Percentiles rank a stretch among this genome's conserved stretches.
phyloP scores from a whole-genome alignment of 805 yeast genomes.

The Saccharomycopsis fodiens region DNA sequence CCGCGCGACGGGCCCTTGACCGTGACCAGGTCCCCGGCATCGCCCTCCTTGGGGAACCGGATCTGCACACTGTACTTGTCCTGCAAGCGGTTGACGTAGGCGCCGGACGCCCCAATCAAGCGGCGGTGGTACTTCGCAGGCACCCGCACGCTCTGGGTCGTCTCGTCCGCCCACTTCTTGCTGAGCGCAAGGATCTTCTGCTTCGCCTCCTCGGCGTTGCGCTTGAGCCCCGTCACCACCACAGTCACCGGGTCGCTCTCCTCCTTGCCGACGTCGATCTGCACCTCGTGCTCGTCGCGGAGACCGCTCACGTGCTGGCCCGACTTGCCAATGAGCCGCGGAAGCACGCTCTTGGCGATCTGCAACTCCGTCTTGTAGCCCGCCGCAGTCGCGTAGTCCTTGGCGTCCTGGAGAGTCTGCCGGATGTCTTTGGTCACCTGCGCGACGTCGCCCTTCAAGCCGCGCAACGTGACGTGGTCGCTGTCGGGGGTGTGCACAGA shows the following conservation, averaged over 20 bases:
- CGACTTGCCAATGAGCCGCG: conserved; percentile 83
- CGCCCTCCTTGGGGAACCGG: conserved; percentile 53
- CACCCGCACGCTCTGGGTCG: conserved; percentile 52
- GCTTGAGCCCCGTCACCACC: conserved; percentile 66
- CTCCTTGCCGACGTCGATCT: conserved; percentile 61
- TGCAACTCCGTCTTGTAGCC: conserved; percentile 39
- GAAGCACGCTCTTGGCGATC: conserved; percentile 60
- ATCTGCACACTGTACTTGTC: conserved; percentile 80
- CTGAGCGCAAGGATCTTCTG: conserved; percentile 48
- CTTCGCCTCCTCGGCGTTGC: conserved; percentile 69
- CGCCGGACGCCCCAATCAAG: conserved; percentile 78
- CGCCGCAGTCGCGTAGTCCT: conserved; percentile 39
- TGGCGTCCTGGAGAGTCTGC: conserved; percentile 47
- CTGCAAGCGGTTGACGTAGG: conserved; percentile 74
- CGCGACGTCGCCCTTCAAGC: conserved; percentile 56
- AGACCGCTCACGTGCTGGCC: conserved; percentile 68
- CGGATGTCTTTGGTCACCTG: conserved; percentile 46
- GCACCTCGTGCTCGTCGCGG: conserved; percentile 67
- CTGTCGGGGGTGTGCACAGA: conserved; percentile 41
- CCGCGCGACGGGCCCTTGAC: conserved; percentile 89
- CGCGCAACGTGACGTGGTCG: conserved; percentile 59
- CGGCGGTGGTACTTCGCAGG: conserved; percentile 75
- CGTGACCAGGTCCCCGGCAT: conserved; percentile 50
- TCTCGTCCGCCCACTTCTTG: conserved; percentile 79
- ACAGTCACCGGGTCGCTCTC: conserved; percentile 45